Evolutionary conservation across 148 eudicot genomes (phyloP).

Genomic region (Suaeda aralocaspica): DNA sequence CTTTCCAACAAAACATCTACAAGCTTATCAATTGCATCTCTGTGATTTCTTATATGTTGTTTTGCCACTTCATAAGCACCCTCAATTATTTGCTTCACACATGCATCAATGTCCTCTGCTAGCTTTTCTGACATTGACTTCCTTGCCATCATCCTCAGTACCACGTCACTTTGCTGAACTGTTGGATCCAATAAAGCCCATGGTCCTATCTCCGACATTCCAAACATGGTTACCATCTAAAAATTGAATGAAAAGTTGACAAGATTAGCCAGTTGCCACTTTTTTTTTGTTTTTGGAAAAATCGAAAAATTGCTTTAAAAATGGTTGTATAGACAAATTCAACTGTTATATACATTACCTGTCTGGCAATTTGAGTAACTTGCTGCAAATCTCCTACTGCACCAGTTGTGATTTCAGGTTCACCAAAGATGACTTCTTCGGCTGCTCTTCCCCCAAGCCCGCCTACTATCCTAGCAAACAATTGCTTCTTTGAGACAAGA

Average conservation of each 20-base stretch:
- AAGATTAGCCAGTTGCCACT: slow-evolving; percentile 56
- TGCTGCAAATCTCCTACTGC: slow-evolving; percentile 96
- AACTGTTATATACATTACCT: too few relatives aligned
- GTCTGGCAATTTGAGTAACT: slow-evolving; percentile 92
- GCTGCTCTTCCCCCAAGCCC: slow-evolving; percentile 99
- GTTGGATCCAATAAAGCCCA: slow-evolving; percentile 97
- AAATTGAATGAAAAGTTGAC: slow-evolving; percentile 32
- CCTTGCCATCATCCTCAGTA: slow-evolving; percentile 99
- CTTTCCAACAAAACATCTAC: slow-evolving; percentile 90
- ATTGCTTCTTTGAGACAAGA: slow-evolving; percentile 88
- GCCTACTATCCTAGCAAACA: slow-evolving; percentile 96
- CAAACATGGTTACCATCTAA: slow-evolving; percentile 87
- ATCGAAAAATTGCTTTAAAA: slow-evolving; percentile 70
- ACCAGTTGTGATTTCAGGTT: slow-evolving; percentile 95
- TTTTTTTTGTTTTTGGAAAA: slow-evolving; percentile 73
- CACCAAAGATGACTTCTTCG: slow-evolving; percentile 93
- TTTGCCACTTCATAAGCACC: slow-evolving; percentile 81
- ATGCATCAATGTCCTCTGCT: slow-evolving; percentile 90
- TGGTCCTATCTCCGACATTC: slow-evolving; percentile 97
- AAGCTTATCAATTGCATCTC: slow-evolving; percentile 94
- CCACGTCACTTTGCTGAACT: slow-evolving; percentile 70
- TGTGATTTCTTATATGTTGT: slow-evolving; percentile 72
- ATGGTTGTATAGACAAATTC: slow-evolving; percentile 35
- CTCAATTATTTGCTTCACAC: slow-evolving; percentile 76
- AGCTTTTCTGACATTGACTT: slow-evolving; percentile 97